phyloP scores from a whole-genome alignment of 441 rosid genomes.

The Pelargonium citronellum region DNA sequence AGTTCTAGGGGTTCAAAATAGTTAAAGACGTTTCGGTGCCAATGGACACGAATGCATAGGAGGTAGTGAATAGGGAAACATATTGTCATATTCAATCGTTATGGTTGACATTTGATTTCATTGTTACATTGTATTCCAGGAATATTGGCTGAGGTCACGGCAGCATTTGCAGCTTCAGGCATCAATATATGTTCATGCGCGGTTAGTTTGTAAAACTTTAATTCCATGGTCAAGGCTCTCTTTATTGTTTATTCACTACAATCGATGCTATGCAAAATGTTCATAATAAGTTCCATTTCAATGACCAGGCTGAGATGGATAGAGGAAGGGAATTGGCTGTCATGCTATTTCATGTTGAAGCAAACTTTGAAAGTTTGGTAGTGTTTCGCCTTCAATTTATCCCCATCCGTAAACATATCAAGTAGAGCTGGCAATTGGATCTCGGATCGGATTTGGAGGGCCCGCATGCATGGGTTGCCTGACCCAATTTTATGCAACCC shows the following conservation, averaged over 20 bases:
- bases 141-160: constrained; percentile 79
- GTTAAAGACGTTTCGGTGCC: neutral
- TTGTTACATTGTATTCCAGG: constrained; percentile 38
- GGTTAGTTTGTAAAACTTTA: constrained; percentile 48
- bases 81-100: too few relatives aligned
- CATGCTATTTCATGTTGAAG: constrained; percentile 83
- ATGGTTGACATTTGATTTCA: neutral
- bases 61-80: too few relatives aligned
- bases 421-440: too few relatives aligned
- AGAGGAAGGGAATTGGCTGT: constrained; percentile 88
- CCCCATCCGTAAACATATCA: neutral
- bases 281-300: constrained; percentile 16
- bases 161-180: constrained; percentile 64
- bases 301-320: constrained; percentile 71
- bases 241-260: neutral
- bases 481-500: too few relatives aligned
- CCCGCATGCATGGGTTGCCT: too few relatives aligned
- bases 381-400: constrained; percentile 4
- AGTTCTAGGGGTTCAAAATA: neutral
- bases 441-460: too few relatives aligned
- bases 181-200: constrained; percentile 73
- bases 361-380: constrained; percentile 69
- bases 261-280: neutral
- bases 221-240: neutral
- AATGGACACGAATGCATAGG: too few relatives aligned